Evolutionary conservation across 2,329 filamentous ascomycete genomes (phyloP).

Genomic region (Penicillium sp.): DNA sequence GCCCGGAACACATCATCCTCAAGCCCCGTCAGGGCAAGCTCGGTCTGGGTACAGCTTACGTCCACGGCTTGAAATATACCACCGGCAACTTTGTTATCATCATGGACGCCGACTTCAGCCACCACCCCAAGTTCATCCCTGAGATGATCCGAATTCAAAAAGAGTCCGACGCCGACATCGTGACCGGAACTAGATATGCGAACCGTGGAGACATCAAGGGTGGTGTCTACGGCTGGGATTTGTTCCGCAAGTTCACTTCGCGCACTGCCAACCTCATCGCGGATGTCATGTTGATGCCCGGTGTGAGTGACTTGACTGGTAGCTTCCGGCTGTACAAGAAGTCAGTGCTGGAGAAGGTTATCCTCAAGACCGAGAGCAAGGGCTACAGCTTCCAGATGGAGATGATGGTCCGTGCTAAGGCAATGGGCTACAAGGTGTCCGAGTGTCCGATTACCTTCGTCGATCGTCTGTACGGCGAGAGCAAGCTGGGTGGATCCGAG

Average conservation of each 20-base stretch:
- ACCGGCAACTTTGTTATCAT: constrained; percentile 97
- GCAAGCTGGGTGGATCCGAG: constrained; percentile 90
- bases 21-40: constrained; percentile 91
- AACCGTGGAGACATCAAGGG: constrained; percentile 62
- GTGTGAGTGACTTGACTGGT: constrained; percentile 92
- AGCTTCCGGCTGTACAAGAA: constrained; percentile 96
- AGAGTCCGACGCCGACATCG: constrained; percentile 83
- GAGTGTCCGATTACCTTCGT: constrained; percentile 98
- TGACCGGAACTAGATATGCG: constrained; percentile 93
- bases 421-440: constrained; percentile 88
- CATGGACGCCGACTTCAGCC: constrained; percentile 99
- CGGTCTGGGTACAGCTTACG: constrained; percentile 93
- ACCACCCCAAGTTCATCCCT: constrained; percentile 98
- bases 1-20: constrained; percentile 71
- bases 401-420: constrained; percentile 97
- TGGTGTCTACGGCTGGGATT: constrained; percentile 94
- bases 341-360: constrained; percentile 82
- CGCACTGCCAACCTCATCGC: constrained; percentile 90
- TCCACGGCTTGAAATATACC: constrained; percentile 86
- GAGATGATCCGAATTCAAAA: constrained; percentile 85
- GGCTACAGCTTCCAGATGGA: constrained; percentile 99
- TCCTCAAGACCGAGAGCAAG: constrained; percentile 87
- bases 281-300: constrained; percentile 87
- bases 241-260: constrained; percentile 74
- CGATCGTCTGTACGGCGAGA: constrained; percentile 91